phyloP scores from a whole-genome alignment of 257 asterid genomes.

The Solanum boliviense region DNA sequence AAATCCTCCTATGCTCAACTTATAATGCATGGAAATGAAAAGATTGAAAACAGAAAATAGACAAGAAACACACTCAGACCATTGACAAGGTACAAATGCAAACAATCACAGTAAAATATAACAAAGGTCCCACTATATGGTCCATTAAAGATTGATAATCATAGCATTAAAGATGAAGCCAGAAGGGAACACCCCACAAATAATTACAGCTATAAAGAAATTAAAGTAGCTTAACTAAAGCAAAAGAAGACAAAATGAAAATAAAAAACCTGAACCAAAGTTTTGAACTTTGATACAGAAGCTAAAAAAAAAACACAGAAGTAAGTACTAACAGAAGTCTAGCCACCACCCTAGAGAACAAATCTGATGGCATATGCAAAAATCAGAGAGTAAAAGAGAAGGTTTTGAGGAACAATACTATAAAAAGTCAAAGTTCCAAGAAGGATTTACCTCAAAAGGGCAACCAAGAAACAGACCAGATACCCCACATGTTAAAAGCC shows the following conservation, averaged over 20 bases:
- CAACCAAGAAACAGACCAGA: not conserved
- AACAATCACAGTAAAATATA: not conserved
- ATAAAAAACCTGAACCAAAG: not conserved
- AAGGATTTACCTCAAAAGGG: not conserved
- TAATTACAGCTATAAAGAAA: not conserved
- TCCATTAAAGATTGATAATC: not conserved
- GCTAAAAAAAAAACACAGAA: not conserved
- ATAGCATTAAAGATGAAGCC: not conserved
- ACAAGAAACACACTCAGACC: not conserved
- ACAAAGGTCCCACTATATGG: not conserved
- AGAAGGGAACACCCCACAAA: not conserved
- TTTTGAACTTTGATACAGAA: not conserved
- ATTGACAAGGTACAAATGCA: not conserved
- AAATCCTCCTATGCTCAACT: not conserved
- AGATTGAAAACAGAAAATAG: conserved; percentile 8
- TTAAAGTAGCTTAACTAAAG: not conserved
- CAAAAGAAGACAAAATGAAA: not conserved
- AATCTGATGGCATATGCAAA: not conserved
- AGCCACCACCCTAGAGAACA: not conserved
- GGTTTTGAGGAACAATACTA: not conserved
- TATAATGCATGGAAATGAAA: not conserved
- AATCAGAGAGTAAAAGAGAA: not conserved
- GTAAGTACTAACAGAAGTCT: not conserved
- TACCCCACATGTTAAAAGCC: not conserved
- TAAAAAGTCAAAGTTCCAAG: not conserved